These are phyloP conservation scores for Aspergillus panamensis DNA, from an alignment of 495 filamentous ascomycete species.

Conservation along the genomic window DNA sequence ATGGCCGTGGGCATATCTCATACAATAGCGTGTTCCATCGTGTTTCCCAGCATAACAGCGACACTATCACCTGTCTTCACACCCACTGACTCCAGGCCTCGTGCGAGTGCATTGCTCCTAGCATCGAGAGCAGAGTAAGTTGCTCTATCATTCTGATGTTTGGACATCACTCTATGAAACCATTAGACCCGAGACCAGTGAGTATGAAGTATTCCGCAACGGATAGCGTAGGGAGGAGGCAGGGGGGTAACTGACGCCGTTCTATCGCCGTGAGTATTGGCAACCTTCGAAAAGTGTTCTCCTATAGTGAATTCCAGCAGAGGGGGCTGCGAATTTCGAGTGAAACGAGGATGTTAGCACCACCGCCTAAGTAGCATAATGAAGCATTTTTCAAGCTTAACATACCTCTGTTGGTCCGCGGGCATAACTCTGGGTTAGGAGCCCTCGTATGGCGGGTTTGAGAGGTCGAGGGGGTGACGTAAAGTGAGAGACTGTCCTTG, in stretches of 20 bases:
- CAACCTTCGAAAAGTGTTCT: conserved; percentile 72
- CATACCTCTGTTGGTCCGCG: conserved; percentile 44
- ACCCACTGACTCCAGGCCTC: conserved; percentile 67
- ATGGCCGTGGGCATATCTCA: conserved; percentile 11
- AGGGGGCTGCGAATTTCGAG: conserved; percentile 52
- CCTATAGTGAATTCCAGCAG: conserved; percentile 73
- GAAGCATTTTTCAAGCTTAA: not conserved
- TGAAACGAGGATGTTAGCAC: not conserved
- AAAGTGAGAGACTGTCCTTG: not conserved
- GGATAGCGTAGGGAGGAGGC: not conserved
- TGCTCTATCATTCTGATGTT: conserved; percentile 58
- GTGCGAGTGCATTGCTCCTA: conserved; percentile 72
- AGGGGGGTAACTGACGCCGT: conserved; percentile 55
- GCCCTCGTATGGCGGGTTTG: conserved; percentile 19
- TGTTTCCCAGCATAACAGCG: conserved; percentile 82
- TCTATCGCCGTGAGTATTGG: conserved; percentile 67
- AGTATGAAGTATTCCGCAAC: not conserved
- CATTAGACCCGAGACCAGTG: not conserved
- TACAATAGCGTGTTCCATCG: conserved; percentile 73
- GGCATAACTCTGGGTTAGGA: conserved; percentile 48
- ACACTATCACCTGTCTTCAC: conserved; percentile 84
- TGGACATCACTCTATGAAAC: conserved; percentile 56
- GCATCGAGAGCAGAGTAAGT: conserved; percentile 74
- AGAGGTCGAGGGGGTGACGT: too few relatives aligned
- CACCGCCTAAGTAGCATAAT: not conserved